A percentile compares a stretch with the other conserved stretches of the same genome.
These are phyloP conservation scores for Penicillium hesseltinei DNA, from an alignment of 2,329 filamentous ascomycete genomes.

Conservation along the genomic window DNA sequence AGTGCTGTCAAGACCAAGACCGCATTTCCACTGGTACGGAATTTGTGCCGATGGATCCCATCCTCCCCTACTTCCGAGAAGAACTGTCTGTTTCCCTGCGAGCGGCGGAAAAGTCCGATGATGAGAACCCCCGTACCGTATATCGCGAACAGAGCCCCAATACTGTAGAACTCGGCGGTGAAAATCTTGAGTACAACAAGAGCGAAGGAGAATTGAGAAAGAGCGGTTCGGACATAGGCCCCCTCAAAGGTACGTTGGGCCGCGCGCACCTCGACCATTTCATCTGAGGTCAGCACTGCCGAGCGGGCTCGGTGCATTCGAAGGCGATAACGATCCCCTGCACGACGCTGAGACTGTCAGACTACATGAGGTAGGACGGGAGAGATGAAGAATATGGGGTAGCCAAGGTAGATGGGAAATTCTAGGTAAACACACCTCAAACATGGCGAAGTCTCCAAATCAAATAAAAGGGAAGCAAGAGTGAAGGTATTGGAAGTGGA, in stretches of 20 bases:
- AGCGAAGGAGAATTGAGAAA: constrained; percentile 92
- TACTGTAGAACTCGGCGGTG: constrained; percentile 92
- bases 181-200: constrained; percentile 96
- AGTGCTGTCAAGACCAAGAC: constrained; percentile 62
- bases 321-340: constrained; percentile 71
- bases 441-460: background rate
- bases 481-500: background rate
- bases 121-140: constrained; percentile 83
- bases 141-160: constrained; percentile 91
- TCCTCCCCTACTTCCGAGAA: constrained; percentile 62
- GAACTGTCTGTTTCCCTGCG: constrained; percentile 92
- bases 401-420: background rate
- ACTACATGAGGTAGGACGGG: background rate
- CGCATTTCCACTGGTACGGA: constrained; percentile 65
- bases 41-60: constrained; percentile 60
- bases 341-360: constrained; percentile 54
- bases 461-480: background rate
- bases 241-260: constrained; percentile 96
- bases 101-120: constrained; percentile 79
- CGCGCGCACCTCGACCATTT: constrained; percentile 91
- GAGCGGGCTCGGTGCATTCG: constrained; percentile 81
- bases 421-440: constrained; percentile 4
- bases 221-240: constrained; percentile 89
- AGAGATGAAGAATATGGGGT: background rate
- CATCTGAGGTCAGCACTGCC: constrained; percentile 74